phyloP scores from a whole-genome alignment of 179 eudicot species.

The Spinacia oleracea region DNA sequence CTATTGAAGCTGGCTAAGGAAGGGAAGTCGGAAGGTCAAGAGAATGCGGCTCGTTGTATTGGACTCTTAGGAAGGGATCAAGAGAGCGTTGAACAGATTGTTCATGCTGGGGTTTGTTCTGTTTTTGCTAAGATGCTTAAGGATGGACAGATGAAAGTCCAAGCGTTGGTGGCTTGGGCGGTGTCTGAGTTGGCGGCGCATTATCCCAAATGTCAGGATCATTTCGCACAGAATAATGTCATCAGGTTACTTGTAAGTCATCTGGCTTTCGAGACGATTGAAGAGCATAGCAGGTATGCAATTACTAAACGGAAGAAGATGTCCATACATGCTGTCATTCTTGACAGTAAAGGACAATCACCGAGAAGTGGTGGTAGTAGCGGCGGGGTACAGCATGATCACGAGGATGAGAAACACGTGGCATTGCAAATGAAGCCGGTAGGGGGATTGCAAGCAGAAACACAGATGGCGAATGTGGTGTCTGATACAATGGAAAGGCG shows the following conservation, averaged over 20 bases:
- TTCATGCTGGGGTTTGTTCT: constrained; percentile 53
- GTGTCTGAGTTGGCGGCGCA: constrained; percentile 54
- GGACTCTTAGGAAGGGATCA: constrained; percentile 57
- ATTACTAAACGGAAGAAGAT: constrained; percentile 41
- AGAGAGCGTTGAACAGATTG: constrained; percentile 59
- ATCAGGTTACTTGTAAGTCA: constrained; percentile 62
- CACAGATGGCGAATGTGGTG: constrained; percentile 43
- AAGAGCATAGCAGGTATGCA: constrained; percentile 61
- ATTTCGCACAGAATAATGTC: constrained; percentile 58
- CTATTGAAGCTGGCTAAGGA: constrained; percentile 59
- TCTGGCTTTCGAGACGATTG: constrained; percentile 65
- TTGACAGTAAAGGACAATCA: constrained; percentile 31
- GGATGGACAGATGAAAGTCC: constrained; percentile 72
- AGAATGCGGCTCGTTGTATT: constrained; percentile 57
- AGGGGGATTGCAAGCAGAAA: neutral
- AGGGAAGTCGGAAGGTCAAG: constrained; percentile 60
- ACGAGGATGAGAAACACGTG: constrained; percentile 23
- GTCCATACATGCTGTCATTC: constrained; percentile 48
- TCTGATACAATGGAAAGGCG: constrained; percentile 35
- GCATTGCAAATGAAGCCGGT: constrained; percentile 27
- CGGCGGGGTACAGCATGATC: neutral
- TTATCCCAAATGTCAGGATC: constrained; percentile 60
- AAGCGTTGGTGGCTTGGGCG: constrained; percentile 65
- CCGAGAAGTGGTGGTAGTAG: neutral
- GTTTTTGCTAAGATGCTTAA: constrained; percentile 62